Evolutionary conservation across 441 rosid species (phyloP), one percentile per base, ranked within the genome.

Genomic region (Populus hybrid): DNA sequence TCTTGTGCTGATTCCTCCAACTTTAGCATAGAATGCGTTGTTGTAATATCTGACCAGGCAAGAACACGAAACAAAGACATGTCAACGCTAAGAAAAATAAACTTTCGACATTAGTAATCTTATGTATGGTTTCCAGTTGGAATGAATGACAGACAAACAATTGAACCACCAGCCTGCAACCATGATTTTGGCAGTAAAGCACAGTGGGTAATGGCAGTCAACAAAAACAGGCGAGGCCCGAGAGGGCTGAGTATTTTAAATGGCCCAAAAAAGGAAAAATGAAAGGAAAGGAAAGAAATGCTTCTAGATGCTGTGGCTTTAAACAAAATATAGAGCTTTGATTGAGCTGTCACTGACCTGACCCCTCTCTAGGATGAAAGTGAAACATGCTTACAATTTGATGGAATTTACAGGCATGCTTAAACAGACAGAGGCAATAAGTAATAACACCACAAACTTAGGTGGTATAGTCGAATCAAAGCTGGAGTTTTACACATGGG

Each of bases 1-100:
- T 71, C 81, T 82, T 50, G 81, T 93, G 90, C 94, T 91, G 81
- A 94, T 88, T 34, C 97, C 97, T 61, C 99, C 97, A 65, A 94
- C 89, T 82, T 88, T 91, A 12, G 97, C 99, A 78, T 92, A 93
- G 77, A 85, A 90, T 0, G 92, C 94, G 79, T 94, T 94, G 84
- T 89, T 93, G 88, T 90, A 94, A 78, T 88, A 86, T 81, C 95
- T 94, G 89, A 3, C 75, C 68, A 70, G 63, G 70, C 20, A 2
- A n/a, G 10, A 28, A 23, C 6, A 40, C 20, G 57, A 21, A 12
- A 1, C 67, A 12, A 66, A 12, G 61, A 5, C 4, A 16, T 14
- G 26, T 24, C 69, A 21, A 28, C 5, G 4, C 2, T 8, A 3
- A 14, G 4, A 18, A 8, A 59, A 6, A 76, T 46, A 30, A 30